Evolutionary conservation across 305 asterid species (phyloP), one percentile per base, ranked within the genome.

Genomic region (Solanum chacoense): DNA sequence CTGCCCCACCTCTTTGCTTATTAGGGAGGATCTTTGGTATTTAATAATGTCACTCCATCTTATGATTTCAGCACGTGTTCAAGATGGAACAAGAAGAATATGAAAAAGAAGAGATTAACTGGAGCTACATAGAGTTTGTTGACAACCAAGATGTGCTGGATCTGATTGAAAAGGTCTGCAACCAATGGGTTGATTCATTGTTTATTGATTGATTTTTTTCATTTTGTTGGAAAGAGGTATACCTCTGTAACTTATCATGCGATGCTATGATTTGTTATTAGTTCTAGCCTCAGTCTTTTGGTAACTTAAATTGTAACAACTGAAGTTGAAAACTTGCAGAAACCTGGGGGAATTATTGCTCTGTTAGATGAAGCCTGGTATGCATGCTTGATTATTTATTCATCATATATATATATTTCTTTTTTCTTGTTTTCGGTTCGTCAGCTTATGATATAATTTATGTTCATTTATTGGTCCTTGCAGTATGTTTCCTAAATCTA

Each of bases 41-140:
- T 20, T 55, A 84, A 38, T 80, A 80, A 55, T 84, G 32, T 55
- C 28, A 55, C 71, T 32, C 50, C 32, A 12, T 78, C 90, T 91
- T 84, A 73, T 90, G 75, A 73, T 91, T 94, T 90, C 98, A 96
- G 99, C 99, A 98, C 91, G 99, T 98, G 28, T 98, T 98, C 90
- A 98, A 98, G 94, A 96, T 96, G 99, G 99, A 98, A 89, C 99
- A 98, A 94, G 99, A 98, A 90, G 99, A 96, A 88, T 98, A 98
- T 89, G 98, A 96, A 90, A 98, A 95, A 90, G 99, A 98, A 91
- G 89, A 94, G 95, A 98, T 98, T 85, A 92, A 98, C 90, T 98
- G 99, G 99, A 98, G 98, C 97, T 98, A 98, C 93, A 98, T 98
- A 88, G 99, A 98, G 93, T 98, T 98, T 93, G 99, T 98, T 89